Percentiles rank a stretch among this genome's conserved stretches.
Evolutionary conservation across 73 alveolate genomes (phyloP).

Genomic region (Paramecium octaurelia): DNA sequence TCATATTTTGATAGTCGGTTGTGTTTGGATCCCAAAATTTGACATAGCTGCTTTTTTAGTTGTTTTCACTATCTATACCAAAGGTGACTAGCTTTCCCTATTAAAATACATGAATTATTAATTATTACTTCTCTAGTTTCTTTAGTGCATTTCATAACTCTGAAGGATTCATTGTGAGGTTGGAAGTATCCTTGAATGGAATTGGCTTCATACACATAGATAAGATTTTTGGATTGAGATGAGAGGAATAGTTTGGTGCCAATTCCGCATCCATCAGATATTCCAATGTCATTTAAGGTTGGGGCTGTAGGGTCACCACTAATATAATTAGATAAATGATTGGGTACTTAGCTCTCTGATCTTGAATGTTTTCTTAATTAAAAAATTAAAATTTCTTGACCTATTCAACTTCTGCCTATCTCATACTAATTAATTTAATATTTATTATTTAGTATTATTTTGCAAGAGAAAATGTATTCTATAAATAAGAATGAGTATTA

Average conservation of each 20-base stretch:
- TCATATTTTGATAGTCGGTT: background rate
- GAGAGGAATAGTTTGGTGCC: constrained; percentile 4
- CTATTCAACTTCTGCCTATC: background rate
- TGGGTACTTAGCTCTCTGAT: constrained; percentile 15
- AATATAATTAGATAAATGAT: background rate
- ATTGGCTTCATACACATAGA: background rate
- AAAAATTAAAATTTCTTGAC: constrained; percentile 17
- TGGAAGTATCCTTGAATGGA: constrained; percentile 5
- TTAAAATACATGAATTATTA: background rate
- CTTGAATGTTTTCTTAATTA: background rate
- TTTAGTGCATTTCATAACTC: constrained; percentile 24
- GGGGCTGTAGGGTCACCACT: constrained; percentile 22
- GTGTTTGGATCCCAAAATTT: constrained; percentile 41
- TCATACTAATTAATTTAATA: background rate
- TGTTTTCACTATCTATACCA: constrained; percentile 29
- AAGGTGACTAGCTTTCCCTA: constrained; percentile 14
- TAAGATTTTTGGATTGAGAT: background rate
- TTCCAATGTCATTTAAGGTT: constrained; percentile 27
- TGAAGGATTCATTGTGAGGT: background rate
- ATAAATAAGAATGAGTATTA: background rate
- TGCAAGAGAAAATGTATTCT: background rate
- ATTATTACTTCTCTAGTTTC: background rate
- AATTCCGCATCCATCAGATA: constrained; percentile 43
- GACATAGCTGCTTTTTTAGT: background rate
- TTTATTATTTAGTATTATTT: background rate